Evolutionary conservation across 108 stramenopile genomes (phyloP).

Genomic region (Skeletonema tropicum): DNA sequence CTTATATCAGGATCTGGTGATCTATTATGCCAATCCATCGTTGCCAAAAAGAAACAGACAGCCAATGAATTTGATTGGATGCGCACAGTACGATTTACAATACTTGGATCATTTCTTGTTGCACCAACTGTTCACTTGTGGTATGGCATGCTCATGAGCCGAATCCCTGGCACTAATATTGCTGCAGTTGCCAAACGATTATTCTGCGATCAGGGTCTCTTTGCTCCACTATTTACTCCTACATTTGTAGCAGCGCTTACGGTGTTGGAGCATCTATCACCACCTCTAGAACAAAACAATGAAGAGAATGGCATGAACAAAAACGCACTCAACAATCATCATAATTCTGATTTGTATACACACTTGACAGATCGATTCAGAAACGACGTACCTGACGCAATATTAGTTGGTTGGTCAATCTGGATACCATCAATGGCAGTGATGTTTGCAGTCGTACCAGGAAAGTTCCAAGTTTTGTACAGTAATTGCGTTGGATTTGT

Average conservation of each 20-base stretch:
- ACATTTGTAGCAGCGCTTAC: constrained; percentile 69
- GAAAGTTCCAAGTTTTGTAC: constrained; percentile 82
- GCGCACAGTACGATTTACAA: constrained; percentile 66
- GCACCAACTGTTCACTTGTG: constrained; percentile 83
- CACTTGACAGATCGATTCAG: constrained; percentile 31
- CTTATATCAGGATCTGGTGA: constrained; percentile 76
- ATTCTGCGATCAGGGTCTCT: constrained; percentile 71
- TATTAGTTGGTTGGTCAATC: constrained; percentile 78
- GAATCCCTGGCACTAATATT: constrained; percentile 56
- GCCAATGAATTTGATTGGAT: constrained; percentile 36
- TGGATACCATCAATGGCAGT: constrained; percentile 84
- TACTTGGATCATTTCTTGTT: constrained; percentile 75
- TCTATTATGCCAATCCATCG: constrained; percentile 63
- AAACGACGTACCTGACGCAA: constrained; percentile 47
- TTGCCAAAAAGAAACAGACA: background rate
- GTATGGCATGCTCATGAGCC: constrained; percentile 65
- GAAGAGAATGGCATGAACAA: background rate
- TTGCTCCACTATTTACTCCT: constrained; percentile 74
- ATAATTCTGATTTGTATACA: constrained; percentile 7
- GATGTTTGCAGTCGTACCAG: constrained; percentile 78
- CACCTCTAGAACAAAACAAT: background rate
- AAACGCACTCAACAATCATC: background rate
- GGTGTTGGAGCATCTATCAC: constrained; percentile 55
- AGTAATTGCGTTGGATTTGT: constrained; percentile 79
- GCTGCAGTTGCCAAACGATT: constrained; percentile 56